Evolutionary conservation across 495 filamentous ascomycete genomes (phyloP).

Genomic region (Hyaloscypha variabilis): DNA sequence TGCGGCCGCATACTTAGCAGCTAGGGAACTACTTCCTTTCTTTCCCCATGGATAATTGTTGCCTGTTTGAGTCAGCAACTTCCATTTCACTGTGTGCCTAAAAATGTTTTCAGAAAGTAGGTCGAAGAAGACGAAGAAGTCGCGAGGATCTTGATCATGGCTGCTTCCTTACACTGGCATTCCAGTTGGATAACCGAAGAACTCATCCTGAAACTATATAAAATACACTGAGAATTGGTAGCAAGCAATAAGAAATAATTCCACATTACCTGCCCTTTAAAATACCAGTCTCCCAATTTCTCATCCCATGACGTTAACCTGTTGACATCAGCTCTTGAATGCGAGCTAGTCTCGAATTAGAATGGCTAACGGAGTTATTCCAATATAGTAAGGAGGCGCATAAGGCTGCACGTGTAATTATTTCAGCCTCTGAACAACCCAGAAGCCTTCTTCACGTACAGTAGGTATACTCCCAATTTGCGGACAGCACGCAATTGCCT

Average conservation of each 20-base stretch:
- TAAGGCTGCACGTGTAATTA: too few species aligned
- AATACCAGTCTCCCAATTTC: background rate
- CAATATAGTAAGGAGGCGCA: too few species aligned
- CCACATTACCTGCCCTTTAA: background rate
- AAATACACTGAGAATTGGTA: background rate
- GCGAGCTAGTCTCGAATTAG: background rate
- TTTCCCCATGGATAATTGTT: conserved; percentile 69
- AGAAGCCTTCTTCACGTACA: too few species aligned
- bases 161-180: conserved; percentile 2
- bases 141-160: background rate
- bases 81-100: too few species aligned
- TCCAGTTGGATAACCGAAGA: conserved; percentile 1
- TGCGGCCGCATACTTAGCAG: conserved; percentile 67
- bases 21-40: conserved; percentile 70
- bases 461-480: too few species aligned
- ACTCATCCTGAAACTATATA: background rate
- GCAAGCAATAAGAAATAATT: background rate
- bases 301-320: background rate
- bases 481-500: background rate
- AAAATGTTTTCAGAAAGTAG: too few species aligned
- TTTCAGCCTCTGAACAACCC: too few species aligned
- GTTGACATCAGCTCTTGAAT: background rate
- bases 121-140: background rate
- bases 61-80: conserved; percentile 42
- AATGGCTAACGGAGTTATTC: background rate